Evolutionary conservation across 805 yeast genomes (phyloP), one percentile per base, ranked within the genome.

Genomic region (Saccharomycopsis capsularis): DNA sequence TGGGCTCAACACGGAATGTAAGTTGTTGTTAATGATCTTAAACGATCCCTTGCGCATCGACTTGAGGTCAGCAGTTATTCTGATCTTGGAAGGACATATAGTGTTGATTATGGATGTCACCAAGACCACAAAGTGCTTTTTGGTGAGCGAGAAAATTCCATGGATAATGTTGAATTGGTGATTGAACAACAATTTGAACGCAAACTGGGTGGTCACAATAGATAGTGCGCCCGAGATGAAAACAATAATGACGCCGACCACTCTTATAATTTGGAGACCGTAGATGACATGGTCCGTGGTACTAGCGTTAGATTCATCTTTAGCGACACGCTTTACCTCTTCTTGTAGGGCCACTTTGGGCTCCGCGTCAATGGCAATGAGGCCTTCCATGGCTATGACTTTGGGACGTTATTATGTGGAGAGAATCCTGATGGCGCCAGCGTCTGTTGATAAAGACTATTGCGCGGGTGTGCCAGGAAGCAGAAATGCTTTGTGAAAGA

Each of bases 41-140:
- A 70, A 64, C 5, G 68, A 58, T 9, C 64, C 68, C 43, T 54
- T 63, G 49, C 67, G 65, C 25, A 70, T 57, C 4, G 68, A 37
- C 7, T 27, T n/a, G 16, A 32, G 47, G 24, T 65, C 61, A 55
- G 64, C 77, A 0, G 85, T 71, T 9, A 85, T 58, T 34, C 74
- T 62, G 3, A 85, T 61, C 15, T 68, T 62, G 11, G 79, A 70
- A 0, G 86, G 81, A 11, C 80, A 74, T 3, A 74, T 70, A 19
- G 73, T 57, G 3, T 74, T 68, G 3, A 82, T 61, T 34, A 79
- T 63, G 16, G 77, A 70, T 0, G 77, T 68, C 39, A 85, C 63
- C 36, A 83, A 58, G 6, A 72, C 66, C 22, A 85, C 67, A 57
- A 85, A 85, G 24, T 73, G 71, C 30, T 65, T 66, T 62, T 84